These are phyloP conservation scores for Carpediemonas membranifera DNA, from an alignment of 78 protist species.

Conservation along the genomic window DNA sequence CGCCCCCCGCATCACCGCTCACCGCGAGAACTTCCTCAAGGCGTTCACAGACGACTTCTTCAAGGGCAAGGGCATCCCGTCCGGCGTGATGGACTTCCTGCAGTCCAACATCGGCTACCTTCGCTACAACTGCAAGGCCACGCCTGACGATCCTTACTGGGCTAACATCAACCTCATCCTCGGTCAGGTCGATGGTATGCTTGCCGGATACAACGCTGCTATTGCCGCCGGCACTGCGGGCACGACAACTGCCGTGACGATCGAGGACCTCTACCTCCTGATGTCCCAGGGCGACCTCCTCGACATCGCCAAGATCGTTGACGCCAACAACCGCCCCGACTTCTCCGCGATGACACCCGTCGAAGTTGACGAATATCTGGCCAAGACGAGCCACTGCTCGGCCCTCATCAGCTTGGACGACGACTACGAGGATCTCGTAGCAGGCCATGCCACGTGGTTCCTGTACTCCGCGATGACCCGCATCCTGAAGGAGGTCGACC, in stretches of 20 bases:
- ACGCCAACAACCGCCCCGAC: neutral
- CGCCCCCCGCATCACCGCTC: too few relatives aligned
- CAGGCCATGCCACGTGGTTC: constrained; percentile 10
- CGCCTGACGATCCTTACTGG: neutral
- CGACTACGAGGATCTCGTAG: neutral
- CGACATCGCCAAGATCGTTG: neutral
- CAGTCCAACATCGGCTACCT: too few relatives aligned
- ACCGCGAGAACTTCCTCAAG: too few relatives aligned
- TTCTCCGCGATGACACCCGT: neutral
- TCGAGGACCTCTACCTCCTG: neutral
- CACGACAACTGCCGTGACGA: neutral
- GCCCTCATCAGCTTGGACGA: neutral
- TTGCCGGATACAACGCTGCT: neutral
- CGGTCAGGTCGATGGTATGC: neutral
- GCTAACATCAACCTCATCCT: neutral
- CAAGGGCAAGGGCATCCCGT: too few relatives aligned
- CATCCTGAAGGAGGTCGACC: neutral
- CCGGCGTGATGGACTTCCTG: too few relatives aligned
- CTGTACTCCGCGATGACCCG: neutral
- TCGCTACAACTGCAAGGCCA: neutral
- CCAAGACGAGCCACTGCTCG: constrained; percentile 4
- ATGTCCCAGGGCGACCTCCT: constrained; percentile 13
- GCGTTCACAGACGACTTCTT: too few relatives aligned
- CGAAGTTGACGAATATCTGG: neutral
- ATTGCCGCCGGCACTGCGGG: neutral